phyloP scores from a whole-genome alignment of 2,329 filamentous ascomycete genomes.

The Talaromyces sp. region DNA sequence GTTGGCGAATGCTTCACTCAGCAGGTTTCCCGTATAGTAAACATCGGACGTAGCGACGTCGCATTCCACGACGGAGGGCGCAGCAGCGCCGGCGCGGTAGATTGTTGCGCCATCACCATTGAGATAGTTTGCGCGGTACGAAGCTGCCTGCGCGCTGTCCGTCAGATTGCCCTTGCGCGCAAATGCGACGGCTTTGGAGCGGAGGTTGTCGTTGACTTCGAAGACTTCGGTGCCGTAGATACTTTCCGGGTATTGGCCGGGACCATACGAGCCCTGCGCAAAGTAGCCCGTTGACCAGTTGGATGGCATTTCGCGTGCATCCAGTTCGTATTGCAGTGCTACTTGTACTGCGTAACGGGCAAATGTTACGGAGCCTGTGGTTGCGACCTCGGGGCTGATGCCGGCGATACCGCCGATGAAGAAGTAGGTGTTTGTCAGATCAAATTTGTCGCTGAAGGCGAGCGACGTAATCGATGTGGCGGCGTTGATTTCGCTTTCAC shows the following conservation, averaged over 20 bases:
- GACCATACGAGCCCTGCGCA: slow-evolving; percentile 56
- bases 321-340: slow-evolving; percentile 72
- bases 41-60: slow-evolving; percentile 69
- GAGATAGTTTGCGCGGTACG: slow-evolving; percentile 56
- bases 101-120: slow-evolving; percentile 21
- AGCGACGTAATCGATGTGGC: slow-evolving; percentile 64
- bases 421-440: slow-evolving; percentile 67
- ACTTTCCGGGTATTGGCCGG: slow-evolving; percentile 56
- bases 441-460: slow-evolving; percentile 59
- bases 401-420: slow-evolving; percentile 70
- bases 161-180: slow-evolving; percentile 53
- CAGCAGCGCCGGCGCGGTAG: slow-evolving; percentile 43
- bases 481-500: slow-evolving; percentile 72
- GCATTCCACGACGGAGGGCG: slow-evolving; percentile 60
- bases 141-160: slow-evolving; percentile 49
- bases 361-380: slow-evolving; percentile 64
- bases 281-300: slow-evolving; percentile 69
- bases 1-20: slow-evolving; percentile 64
- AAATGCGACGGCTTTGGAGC: slow-evolving; percentile 51
- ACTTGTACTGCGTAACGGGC: slow-evolving; percentile 70
- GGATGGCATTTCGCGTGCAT: slow-evolving; percentile 63
- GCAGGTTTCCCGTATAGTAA: slow-evolving; percentile 62
- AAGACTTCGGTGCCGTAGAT: slow-evolving; percentile 69
- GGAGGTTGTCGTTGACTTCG: slow-evolving; percentile 60
- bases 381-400: slow-evolving; percentile 66